A percentile compares a stretch with the other conserved stretches of the same genome.
phyloP scores from a whole-genome alignment of 2,329 filamentous ascomycete species.

The Diaporthe longicolla region DNA sequence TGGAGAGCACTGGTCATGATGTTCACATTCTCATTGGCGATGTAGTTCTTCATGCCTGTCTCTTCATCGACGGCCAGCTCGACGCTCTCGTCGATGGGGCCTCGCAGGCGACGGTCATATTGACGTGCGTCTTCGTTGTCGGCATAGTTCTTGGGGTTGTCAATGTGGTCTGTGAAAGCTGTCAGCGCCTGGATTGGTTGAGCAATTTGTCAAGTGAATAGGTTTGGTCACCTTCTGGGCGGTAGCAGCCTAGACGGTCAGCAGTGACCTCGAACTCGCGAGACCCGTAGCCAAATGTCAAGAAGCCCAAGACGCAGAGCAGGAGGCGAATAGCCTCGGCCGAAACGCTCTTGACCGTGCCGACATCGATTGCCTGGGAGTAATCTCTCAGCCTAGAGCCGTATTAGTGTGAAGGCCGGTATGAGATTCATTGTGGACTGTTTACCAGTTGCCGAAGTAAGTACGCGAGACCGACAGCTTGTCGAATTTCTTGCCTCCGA shows the following conservation, averaged over 20 bases:
- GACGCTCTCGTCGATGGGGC: conserved; percentile 81
- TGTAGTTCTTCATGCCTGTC: conserved; percentile 92
- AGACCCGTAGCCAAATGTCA: conserved; percentile 88
- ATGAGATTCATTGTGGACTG: not conserved
- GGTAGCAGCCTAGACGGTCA: conserved; percentile 84
- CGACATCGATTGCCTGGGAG: conserved; percentile 93
- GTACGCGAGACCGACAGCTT: conserved; percentile 90
- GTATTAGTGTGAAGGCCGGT: not conserved
- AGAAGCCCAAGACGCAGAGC: conserved; percentile 89
- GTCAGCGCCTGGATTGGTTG: not conserved
- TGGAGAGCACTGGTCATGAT: conserved; percentile 88
- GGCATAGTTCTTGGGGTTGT: conserved; percentile 85
- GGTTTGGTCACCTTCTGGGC: conserved; percentile 70
- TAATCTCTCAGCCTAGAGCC: conserved; percentile 79
- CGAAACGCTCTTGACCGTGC: conserved; percentile 90
- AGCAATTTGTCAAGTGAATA: not conserved
- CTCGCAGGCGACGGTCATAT: conserved; percentile 86
- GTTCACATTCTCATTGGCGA: conserved; percentile 83
- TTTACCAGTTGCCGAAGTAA: conserved; percentile 92
- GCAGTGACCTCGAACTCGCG: conserved; percentile 88
- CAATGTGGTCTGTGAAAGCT: conserved; percentile 67
- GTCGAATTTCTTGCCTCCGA: conserved; percentile 82
- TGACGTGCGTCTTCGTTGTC: conserved; percentile 88
- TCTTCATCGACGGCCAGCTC: conserved; percentile 85
- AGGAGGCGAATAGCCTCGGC: conserved; percentile 92